These are phyloP conservation scores for Pseudocercospora musae DNA, from an alignment of 2,329 filamentous ascomycete species.

Conservation along the genomic window DNA sequence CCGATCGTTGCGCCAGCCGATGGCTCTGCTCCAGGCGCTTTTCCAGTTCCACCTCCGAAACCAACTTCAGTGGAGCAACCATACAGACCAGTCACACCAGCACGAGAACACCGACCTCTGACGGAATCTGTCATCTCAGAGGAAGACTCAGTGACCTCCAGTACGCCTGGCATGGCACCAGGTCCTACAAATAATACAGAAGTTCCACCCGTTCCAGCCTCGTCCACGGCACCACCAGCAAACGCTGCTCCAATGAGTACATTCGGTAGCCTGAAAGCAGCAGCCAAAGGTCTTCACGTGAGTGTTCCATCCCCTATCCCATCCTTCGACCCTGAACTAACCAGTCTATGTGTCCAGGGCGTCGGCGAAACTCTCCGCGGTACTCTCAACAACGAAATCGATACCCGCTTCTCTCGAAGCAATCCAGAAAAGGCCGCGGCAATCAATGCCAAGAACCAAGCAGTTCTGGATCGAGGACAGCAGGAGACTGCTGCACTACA, in stretches of 20 bases:
- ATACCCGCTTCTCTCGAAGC: conserved; percentile 27
- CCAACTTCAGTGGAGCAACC: conserved; percentile 1
- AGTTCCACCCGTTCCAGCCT: background rate
- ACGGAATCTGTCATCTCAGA: conserved; percentile 4
- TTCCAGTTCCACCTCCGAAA: background rate
- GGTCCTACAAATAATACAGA: background rate
- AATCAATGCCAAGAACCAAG: conserved; percentile 30
- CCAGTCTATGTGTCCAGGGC: conserved; percentile 21
- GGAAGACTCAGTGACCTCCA: conserved; percentile 8
- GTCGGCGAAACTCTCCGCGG: conserved; percentile 35
- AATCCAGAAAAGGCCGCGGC: conserved; percentile 30
- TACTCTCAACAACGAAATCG: conserved; percentile 34
- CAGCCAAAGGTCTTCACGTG: conserved; percentile 33
- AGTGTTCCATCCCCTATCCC: conserved; percentile 8
- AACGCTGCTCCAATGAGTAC: conserved; percentile 8
- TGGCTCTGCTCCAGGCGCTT: background rate
- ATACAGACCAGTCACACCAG: background rate
- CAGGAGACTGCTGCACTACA: conserved; percentile 26
- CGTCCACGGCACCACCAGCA: conserved; percentile 1
- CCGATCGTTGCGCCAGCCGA: background rate
- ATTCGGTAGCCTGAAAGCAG: conserved; percentile 29
- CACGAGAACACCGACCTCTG: background rate
- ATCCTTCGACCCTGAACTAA: conserved; percentile 1
- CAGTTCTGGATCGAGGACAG: conserved; percentile 26
- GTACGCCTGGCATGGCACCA: background rate